A percentile compares a stretch with the other conserved stretches of the same genome.
Evolutionary conservation across 148 eudicot species (phyloP).

Genomic region (Camellia lanceoleosa): DNA sequence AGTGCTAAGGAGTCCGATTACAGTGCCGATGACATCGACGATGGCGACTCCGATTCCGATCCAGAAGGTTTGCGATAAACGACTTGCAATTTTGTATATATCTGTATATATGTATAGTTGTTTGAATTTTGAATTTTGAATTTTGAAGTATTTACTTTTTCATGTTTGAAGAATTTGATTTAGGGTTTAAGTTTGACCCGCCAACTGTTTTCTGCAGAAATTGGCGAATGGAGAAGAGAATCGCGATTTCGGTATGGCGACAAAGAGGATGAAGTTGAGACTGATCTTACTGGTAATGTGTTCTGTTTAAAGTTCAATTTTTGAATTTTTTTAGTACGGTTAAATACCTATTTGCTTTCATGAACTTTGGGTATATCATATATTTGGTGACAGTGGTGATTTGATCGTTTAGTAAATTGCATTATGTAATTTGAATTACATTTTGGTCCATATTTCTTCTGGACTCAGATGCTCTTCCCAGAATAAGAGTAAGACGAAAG

Average conservation of each 20-base stretch:
- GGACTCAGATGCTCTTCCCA: conserved; percentile 61
- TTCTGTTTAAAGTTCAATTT: neutral
- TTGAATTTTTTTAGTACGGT: neutral
- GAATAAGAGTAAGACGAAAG: conserved; percentile 56
- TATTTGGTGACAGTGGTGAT: neutral
- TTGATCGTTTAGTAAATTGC: neutral
- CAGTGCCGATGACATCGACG: conserved; percentile 62
- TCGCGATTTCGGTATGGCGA: conserved; percentile 27
- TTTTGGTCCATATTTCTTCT: conserved; percentile 14
- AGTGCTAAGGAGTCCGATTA: conserved; percentile 48
- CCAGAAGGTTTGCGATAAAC: conserved; percentile 19
- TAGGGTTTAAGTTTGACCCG: conserved; percentile 3
- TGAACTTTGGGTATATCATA: neutral
- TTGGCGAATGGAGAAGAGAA: conserved; percentile 21
- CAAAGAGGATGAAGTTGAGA: conserved; percentile 12
- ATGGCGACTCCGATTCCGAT: conserved; percentile 26
- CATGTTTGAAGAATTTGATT: neutral
- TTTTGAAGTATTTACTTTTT: neutral
- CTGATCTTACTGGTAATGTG: conserved; percentile 29
- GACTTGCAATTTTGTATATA: neutral
- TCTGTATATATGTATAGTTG: neutral
- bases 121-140: no score
- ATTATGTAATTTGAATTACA: neutral
- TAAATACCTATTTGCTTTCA: neutral
- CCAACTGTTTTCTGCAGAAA: conserved; percentile 24